These are phyloP conservation scores for Naganishia albida DNA, from an alignment of 1,284 basidiomycete genomes.

Conservation along the genomic window DNA sequence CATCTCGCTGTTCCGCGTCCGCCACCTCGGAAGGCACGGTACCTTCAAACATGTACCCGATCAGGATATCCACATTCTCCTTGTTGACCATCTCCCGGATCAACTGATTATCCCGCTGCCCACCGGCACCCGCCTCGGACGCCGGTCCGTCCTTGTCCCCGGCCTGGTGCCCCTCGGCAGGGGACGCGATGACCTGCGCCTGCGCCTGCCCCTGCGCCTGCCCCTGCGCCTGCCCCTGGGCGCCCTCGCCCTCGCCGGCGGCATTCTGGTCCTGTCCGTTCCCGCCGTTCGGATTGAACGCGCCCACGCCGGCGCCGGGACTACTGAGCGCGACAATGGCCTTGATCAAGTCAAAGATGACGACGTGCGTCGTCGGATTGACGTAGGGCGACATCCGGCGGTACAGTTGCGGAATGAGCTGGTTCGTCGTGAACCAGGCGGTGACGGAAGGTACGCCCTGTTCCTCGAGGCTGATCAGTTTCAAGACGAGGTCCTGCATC, in stretches of 20 bases:
- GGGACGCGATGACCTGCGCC: conserved; percentile 10
- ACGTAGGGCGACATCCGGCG: conserved; percentile 78
- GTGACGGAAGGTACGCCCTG: conserved; percentile 80
- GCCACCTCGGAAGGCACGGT: conserved; percentile 55
- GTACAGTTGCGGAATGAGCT: conserved; percentile 78
- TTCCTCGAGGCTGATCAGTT: conserved; percentile 91
- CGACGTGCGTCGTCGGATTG: conserved; percentile 76
- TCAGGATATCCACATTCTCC: conserved; percentile 71
- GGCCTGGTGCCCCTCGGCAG: conserved; percentile 3
- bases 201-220: neutral
- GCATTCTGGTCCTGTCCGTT: conserved; percentile 61
- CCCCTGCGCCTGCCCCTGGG: conserved; percentile 25
- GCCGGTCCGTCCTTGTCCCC: conserved; percentile 27
- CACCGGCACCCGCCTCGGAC: conserved; percentile 11
- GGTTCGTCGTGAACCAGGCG: conserved; percentile 87
- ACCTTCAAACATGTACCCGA: conserved; percentile 77
- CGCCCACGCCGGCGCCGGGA: conserved; percentile 59
- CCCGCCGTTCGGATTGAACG: conserved; percentile 60
- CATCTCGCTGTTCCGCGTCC: conserved; percentile 39
- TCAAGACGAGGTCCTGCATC: conserved; percentile 86
- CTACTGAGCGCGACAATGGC: conserved; percentile 93
- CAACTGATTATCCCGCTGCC: conserved; percentile 67
- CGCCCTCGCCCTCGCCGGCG: conserved; percentile 1
- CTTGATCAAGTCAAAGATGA: conserved; percentile 90
- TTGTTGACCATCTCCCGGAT: conserved; percentile 84